Evolutionary conservation across 2,329 filamentous ascomycete genomes (phyloP), one percentile per base, ranked within the genome.

Genomic region (Ophiostoma sp.): DNA sequence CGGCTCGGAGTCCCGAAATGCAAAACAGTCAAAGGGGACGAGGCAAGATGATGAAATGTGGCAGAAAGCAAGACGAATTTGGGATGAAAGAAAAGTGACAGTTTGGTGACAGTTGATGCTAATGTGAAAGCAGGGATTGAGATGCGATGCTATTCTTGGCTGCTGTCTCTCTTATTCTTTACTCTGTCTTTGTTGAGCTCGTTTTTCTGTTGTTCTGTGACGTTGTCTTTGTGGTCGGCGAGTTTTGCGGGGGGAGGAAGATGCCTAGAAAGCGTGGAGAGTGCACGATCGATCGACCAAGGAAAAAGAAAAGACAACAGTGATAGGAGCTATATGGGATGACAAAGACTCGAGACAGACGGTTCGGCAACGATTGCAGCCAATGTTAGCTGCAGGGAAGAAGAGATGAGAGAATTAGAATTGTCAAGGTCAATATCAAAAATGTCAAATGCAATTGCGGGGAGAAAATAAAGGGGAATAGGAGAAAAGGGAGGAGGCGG

Each of bases 1-100:
- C 66, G 66, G 66, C 66, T 69, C 66, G 66, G 66, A 69, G 66
- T 11, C 68, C 68, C 68, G 68, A 28, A 42, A 70, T 36, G 45
- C 50, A 70, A 70, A 70, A 70, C 66, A 50, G 25, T 31, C 39
- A 45, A 45, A 33, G 42, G 22, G 42, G 39, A 50, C 31, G 11
- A 17, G 15, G 25, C n/a, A 25, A 25, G 52, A n/a, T 12, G 19
- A 19, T 25, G 52, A 55, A 22, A 55, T 12, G 50, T 9, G 39
- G 3, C 39, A 52, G 48, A 22, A 55, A 9, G 3, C n/a, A 55
- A 9, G n/a, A 55, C n/a, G 9, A 55, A 28, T 22, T 9, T 22
- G n/a, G n/a, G 2, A 6, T 55, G 52, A 55, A 17, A 57, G 25
- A 15, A 57, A 31, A 22, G 52, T 36, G 33, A 48, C 45, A 17